A percentile compares a stretch with the other conserved stretches of the same genome.
These are phyloP conservation scores for Exidia glandulosa DNA, from an alignment of 768 basidiomycete species.

Conservation along the genomic window DNA sequence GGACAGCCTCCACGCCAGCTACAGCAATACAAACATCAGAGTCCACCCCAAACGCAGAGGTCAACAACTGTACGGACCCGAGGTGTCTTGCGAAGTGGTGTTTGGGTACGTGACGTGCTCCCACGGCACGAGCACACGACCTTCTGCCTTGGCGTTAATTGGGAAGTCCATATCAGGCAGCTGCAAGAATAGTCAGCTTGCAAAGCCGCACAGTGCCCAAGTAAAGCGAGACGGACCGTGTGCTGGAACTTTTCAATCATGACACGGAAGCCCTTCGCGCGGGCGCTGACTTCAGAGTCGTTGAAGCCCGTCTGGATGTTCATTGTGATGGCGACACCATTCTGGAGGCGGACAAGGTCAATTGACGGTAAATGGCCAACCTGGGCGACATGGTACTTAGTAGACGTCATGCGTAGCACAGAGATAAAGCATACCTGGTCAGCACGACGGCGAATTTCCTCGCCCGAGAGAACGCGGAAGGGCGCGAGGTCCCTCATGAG, in stretches of 20 bases:
- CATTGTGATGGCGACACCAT: slow-evolving; percentile 49
- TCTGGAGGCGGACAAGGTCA: slow-evolving; percentile 69
- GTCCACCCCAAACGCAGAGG: too few relatives aligned
- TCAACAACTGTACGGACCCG: too few relatives aligned
- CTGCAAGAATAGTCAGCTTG: slow-evolving; percentile 23
- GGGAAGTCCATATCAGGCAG: slow-evolving; percentile 93
- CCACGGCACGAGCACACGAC: slow-evolving; percentile 89
- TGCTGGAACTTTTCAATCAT: slow-evolving; percentile 66
- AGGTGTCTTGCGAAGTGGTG: slow-evolving; percentile 35
- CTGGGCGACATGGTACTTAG: slow-evolving; percentile 24
- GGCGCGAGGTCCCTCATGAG: slow-evolving; percentile 73
- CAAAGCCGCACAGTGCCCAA: not conserved
- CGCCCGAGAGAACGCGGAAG: slow-evolving; percentile 66
- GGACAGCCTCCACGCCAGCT: slow-evolving; percentile 44
- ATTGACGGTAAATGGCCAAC: slow-evolving; percentile 74
- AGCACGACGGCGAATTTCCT: slow-evolving; percentile 57
- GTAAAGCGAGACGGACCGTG: slow-evolving; percentile 33
- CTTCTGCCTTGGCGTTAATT: slow-evolving; percentile 88
- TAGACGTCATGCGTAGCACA: not conserved
- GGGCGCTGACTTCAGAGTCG: slow-evolving; percentile 60
- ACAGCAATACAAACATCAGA: too few relatives aligned
- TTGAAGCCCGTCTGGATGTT: slow-evolving; percentile 45
- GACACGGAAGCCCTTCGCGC: slow-evolving; percentile 63
- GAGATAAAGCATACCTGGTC: slow-evolving; percentile 34
- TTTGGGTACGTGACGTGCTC: slow-evolving; percentile 70